Evolutionary conservation across 2,329 filamentous ascomycete species (phyloP).

Genomic region (Zymoseptoria crescenta): DNA sequence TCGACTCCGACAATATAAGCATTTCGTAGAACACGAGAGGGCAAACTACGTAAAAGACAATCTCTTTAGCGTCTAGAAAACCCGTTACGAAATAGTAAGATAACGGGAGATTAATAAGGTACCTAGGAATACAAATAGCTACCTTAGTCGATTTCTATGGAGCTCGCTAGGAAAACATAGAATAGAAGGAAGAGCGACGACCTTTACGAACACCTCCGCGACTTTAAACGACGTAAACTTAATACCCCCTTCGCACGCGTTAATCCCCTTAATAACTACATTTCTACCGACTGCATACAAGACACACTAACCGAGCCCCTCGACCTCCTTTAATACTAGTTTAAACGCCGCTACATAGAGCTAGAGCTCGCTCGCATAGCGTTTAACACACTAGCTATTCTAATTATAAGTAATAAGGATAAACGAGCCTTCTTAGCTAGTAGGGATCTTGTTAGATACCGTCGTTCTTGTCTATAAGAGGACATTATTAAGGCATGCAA

Average conservation of each 20-base stretch:
- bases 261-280: not conserved
- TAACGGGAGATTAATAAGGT: too few relatives aligned
- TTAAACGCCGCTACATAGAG: not conserved
- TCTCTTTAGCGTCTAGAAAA: too few relatives aligned
- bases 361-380: not conserved
- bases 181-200: conserved; percentile 1
- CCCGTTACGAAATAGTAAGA: too few relatives aligned
- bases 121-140: too few relatives aligned
- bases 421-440: not conserved
- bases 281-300: not conserved
- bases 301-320: not conserved
- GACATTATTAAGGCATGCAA: not conserved
- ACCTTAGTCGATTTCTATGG: too few relatives aligned
- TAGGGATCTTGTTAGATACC: not conserved
- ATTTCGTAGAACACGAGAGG: too few relatives aligned
- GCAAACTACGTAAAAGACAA: too few relatives aligned
- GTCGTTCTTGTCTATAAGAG: not conserved
- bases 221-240: not conserved
- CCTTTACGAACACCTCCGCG: not conserved
- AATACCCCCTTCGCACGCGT: not conserved
- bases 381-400: not conserved
- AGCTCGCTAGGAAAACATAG: too few relatives aligned
- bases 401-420: not conserved
- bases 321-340: not conserved
- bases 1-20: too few relatives aligned